phyloP scores from a whole-genome alignment of 2,329 filamentous ascomycete genomes.

The Ophiostoma pallidulum region DNA sequence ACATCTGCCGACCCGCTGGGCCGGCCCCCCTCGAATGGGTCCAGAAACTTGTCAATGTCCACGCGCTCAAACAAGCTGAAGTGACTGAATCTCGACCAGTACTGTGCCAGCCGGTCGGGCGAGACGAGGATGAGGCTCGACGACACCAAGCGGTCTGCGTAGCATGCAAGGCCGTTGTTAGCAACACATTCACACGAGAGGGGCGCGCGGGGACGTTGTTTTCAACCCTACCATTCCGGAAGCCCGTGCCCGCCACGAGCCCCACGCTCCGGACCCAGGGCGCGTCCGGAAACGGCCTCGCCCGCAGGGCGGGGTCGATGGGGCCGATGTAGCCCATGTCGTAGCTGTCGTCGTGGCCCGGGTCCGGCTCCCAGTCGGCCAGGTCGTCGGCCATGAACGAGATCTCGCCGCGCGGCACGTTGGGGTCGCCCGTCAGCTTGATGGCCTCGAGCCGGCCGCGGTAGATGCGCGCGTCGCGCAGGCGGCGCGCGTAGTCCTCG shows the following conservation, averaged over 20 bases:
- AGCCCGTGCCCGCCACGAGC: slow-evolving; percentile 2
- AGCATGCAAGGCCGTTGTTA: too few relatives aligned
- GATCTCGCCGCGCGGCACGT: slow-evolving; percentile 77
- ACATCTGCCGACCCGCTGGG: background rate
- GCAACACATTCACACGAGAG: background rate
- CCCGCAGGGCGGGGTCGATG: slow-evolving; percentile 54
- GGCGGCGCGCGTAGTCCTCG: slow-evolving; percentile 36
- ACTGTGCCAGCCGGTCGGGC: slow-evolving; percentile 66
- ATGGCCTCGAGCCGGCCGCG: slow-evolving; percentile 68
- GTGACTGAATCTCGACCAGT: slow-evolving; percentile 60
- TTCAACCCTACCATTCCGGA: slow-evolving; percentile 1
- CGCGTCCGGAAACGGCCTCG: slow-evolving; percentile 62
- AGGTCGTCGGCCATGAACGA: slow-evolving; percentile 77
- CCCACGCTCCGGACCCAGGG: slow-evolving; percentile 56
- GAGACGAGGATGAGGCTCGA: slow-evolving; percentile 72
- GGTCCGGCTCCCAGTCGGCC: too few relatives aligned
- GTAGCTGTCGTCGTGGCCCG: too few relatives aligned
- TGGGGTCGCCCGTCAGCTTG: slow-evolving; percentile 85
- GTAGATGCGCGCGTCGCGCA: slow-evolving; percentile 41
- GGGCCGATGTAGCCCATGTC: too few relatives aligned
- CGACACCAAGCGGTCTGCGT: slow-evolving; percentile 62
- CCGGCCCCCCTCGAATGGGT: background rate
- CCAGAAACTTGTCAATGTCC: slow-evolving; percentile 42
- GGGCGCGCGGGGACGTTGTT: slow-evolving; percentile 1
- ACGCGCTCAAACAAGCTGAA: slow-evolving; percentile 54